These are phyloP conservation scores for Cladophialophora exuberans DNA, from an alignment of 2,329 filamentous ascomycete species.

Conservation along the genomic window DNA sequence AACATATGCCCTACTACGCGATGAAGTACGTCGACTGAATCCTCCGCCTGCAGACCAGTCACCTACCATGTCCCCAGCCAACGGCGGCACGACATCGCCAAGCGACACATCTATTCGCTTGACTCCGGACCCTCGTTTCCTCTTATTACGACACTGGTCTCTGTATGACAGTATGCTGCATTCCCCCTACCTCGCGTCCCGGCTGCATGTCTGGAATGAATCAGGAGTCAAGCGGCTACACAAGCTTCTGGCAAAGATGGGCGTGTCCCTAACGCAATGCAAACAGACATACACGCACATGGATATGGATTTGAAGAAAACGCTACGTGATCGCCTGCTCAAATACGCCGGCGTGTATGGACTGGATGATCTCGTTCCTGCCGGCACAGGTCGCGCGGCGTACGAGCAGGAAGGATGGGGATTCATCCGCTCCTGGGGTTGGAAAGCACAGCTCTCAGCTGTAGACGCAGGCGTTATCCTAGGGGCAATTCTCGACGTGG, in stretches of 20 bases:
- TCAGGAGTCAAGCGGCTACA: constrained; percentile 83
- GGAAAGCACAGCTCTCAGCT: constrained; percentile 90
- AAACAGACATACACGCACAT: constrained; percentile 97
- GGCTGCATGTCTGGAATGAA: constrained; percentile 93
- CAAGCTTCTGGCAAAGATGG: constrained; percentile 97
- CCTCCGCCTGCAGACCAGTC: constrained; percentile 63
- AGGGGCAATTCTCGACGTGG: constrained; percentile 89
- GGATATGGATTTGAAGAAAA: constrained; percentile 95
- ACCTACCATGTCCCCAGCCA: constrained; percentile 22
- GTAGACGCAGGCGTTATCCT: constrained; percentile 93
- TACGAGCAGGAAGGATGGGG: constrained; percentile 91
- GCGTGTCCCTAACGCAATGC: constrained; percentile 88
- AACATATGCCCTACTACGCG: constrained; percentile 81
- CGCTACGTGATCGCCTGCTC: constrained; percentile 79
- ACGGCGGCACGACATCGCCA: constrained; percentile 68
- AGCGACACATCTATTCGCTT: constrained; percentile 90
- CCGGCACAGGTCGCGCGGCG: constrained; percentile 69
- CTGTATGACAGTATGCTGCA: constrained; percentile 98
- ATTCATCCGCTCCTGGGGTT: constrained; percentile 96
- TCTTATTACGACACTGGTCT: constrained; percentile 94
- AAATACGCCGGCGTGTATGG: constrained; percentile 94
- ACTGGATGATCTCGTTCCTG: constrained; percentile 88
- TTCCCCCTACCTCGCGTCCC: constrained; percentile 88
- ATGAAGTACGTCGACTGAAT: constrained; percentile 92
- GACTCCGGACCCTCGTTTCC: constrained; percentile 89